These are phyloP conservation scores for Truncatella angustata DNA, from an alignment of 2,329 filamentous ascomycete species.

Conservation along the genomic window DNA sequence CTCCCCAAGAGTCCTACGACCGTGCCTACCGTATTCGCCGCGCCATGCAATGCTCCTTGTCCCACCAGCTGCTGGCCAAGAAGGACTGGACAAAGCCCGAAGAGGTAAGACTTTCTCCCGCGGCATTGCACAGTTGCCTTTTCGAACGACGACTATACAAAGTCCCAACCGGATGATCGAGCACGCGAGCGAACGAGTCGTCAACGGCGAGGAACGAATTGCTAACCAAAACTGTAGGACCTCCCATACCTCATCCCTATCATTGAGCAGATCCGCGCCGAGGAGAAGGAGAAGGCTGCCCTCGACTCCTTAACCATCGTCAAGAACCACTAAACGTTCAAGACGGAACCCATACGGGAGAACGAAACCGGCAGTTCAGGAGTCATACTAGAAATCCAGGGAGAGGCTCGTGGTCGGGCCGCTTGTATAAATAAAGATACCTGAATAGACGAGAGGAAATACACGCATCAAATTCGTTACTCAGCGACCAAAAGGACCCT, in stretches of 20 bases:
- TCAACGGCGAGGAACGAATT: neutral
- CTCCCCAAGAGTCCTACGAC: slow-evolving; percentile 89
- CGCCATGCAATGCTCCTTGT: slow-evolving; percentile 74
- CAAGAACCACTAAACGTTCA: slow-evolving; percentile 22
- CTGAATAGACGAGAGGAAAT: slow-evolving; percentile 19
- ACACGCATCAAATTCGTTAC: slow-evolving; percentile 17
- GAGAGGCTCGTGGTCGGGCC: neutral
- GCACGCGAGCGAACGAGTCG: neutral
- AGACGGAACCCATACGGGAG: neutral
- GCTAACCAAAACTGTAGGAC: slow-evolving; percentile 36
- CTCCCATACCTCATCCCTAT: slow-evolving; percentile 50
- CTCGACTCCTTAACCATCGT: slow-evolving; percentile 29
- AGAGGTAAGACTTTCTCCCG: slow-evolving; percentile 37
- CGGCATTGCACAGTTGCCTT: no score
- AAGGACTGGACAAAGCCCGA: slow-evolving; percentile 58
- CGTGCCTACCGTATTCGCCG: slow-evolving; percentile 96
- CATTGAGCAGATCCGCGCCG: slow-evolving; percentile 48
- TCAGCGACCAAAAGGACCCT: neutral
- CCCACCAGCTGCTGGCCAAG: slow-evolving; percentile 64
- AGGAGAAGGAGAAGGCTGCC: slow-evolving; percentile 50
- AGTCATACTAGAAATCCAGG: neutral
- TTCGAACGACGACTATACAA: no score
- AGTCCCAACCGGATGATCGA: no score
- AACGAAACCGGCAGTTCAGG: slow-evolving; percentile 11
- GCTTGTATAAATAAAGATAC: slow-evolving; percentile 22